Evolutionary conservation across 257 asterid genomes (phyloP).

Genomic region (Vinca minor): DNA sequence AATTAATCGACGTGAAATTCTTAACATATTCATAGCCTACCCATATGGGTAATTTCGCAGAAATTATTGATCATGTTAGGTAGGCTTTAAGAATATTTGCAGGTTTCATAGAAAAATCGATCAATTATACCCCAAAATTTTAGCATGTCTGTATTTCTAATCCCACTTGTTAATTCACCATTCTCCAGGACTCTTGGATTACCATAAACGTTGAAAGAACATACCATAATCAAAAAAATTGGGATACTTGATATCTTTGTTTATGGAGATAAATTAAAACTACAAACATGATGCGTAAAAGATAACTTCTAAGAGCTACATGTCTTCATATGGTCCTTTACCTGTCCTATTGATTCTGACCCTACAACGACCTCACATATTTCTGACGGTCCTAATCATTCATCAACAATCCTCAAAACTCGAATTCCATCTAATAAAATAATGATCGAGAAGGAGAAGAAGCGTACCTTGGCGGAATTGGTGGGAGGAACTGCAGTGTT

Average conservation of each 20-base stretch:
- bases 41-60: neutral
- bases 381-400: too few species aligned
- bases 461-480: conserved; percentile 50
- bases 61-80: neutral
- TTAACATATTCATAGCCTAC: too few species aligned
- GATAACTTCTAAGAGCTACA: too few species aligned
- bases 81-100: neutral
- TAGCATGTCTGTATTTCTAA: neutral
- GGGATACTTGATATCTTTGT: neutral
- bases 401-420: neutral
- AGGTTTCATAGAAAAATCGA: neutral
- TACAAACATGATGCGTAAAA: neutral
- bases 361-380: too few species aligned
- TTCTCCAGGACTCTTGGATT: neutral
- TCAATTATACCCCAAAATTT: neutral
- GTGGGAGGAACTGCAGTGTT: conserved; percentile 31
- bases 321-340: too few species aligned
- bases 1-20: too few species aligned
- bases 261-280: neutral
- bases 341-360: too few species aligned
- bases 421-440: too few species aligned
- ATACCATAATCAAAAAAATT: neutral
- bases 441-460: neutral
- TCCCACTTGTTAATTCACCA: too few species aligned
- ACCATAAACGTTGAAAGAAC: neutral